These are phyloP conservation scores for Hypoxylon sp. DNA, from an alignment of 2,329 filamentous ascomycete genomes.

Conservation along the genomic window DNA sequence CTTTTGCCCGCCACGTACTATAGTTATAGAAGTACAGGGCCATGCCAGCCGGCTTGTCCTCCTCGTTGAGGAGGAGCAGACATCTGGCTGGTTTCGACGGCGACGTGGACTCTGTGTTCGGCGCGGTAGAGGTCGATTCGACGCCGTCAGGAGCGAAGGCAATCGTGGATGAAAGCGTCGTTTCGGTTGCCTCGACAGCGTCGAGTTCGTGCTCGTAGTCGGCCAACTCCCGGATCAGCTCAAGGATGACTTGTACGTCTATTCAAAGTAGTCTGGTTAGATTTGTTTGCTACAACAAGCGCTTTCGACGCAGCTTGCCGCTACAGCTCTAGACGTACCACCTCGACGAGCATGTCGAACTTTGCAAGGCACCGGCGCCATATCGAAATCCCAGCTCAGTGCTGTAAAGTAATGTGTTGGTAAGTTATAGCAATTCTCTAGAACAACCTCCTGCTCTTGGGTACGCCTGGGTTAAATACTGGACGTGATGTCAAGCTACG, in stretches of 20 bases:
- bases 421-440: not conserved
- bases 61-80: slow-evolving; percentile 67
- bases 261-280: slow-evolving; percentile 19
- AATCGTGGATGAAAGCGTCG: slow-evolving; percentile 75
- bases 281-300: too few relatives aligned
- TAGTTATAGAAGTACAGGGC: slow-evolving; percentile 96
- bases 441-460: not conserved
- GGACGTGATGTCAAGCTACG: slow-evolving; percentile 7
- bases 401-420: not conserved
- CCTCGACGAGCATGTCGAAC: slow-evolving; percentile 67
- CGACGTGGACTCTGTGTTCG: slow-evolving; percentile 62
- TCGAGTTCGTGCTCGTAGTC: slow-evolving; percentile 83
- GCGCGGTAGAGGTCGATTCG: slow-evolving; percentile 49
- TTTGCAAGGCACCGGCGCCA: slow-evolving; percentile 45
- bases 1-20: slow-evolving; percentile 86
- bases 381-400: slow-evolving; percentile 27
- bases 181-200: slow-evolving; percentile 79
- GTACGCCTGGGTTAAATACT: slow-evolving; percentile 11
- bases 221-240: slow-evolving; percentile 84
- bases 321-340: slow-evolving; percentile 52
- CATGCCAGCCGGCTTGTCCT: slow-evolving; percentile 70
- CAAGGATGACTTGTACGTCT: slow-evolving; percentile 86
- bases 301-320: slow-evolving; percentile 8
- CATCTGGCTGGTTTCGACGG: slow-evolving; percentile 74
- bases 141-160: slow-evolving; percentile 71